Base-by-base conservation (phyloP, 1,284 basidiomycete genomes). In the Peniophora sp. region DNA sequence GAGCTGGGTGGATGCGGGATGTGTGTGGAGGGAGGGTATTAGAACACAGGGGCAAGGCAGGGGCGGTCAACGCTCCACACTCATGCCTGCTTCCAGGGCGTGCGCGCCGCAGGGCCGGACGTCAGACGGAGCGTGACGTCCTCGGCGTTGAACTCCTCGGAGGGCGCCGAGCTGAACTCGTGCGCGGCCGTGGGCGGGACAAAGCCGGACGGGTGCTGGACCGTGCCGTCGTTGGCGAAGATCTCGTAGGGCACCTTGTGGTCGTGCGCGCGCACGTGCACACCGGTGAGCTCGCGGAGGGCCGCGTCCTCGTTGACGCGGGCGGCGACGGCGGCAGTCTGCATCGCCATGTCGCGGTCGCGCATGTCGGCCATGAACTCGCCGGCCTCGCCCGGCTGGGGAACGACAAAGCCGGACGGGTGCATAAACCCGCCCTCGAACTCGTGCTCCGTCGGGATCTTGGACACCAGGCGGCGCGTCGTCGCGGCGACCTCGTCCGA, bases 161-260 rank as follows among this genome's bases (percentile, higher is more conserved):
- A 57, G 20, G 60, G 48, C 8, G 53, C 52, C 9, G 61, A 60
- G 46, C 63, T 62, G 57, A 66, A 66, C n/a, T 61, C 58, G 5
- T 64, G 62, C 46, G 61, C 63, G 14, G 64, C 59, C 0, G 65
- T 65, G 2, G 66, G 66, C 8, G 65, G 66, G 48, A 59, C 58
- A 50, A 66, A 68, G 14, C 66, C 66, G 48, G 62, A 64, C 3
- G 65, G 62, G 34, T 65, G 64, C 15, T 55, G 51, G 22, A 67
- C 58, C 1, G 56, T 57, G 47, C 67, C 67, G 53, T 67, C 64
- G 22, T 55, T 53, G 32, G 49, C 49, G 20, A 54, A 48, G 43
- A 67, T 58, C 57, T 68, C 67, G 36, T 64, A 64, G 24, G 64
- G 66, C 34, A 68, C 64, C 59, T 69, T 68, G 55, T 62, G 63